Base-by-base conservation (phyloP, 441 rosid species). In the Erodium chrysanthum region DNA sequence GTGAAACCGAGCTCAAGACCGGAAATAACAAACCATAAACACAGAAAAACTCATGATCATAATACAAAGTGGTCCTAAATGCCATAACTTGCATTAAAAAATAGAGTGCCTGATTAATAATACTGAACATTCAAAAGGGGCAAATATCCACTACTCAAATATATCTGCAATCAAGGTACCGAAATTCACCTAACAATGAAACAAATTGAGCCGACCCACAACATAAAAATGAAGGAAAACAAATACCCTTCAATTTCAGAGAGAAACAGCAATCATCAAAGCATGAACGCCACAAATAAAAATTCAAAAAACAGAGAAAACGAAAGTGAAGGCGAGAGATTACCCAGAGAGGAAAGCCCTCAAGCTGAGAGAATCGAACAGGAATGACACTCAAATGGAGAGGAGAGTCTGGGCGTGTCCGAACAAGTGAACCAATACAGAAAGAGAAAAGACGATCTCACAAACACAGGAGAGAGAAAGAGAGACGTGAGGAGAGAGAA, bases 401-500 rank as follows among this genome's bases (percentile, higher is more conserved):
- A 54, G 18, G 12, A 54, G 61, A 54, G 25, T 54, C 50, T 54
- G 50, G 22, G 27, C 25, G 58, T 50, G 58, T 50, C n/a, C n/a
- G 58, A 17, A 54, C 61, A 54, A 54, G 25, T 54, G 61, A 20
- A 54, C 11, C 61, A 54, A 44, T 44, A 44, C 50, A 44, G 50
- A 14, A 44, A 44, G 4, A 44, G 15, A 44, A 54, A 20, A 7
- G 50, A 44, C 50, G 50, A 33, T 33, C 40, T 33, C 40, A 44
- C 15, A 44, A 3, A 44, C 50, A 18, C 21, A 44, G 10, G 50
- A 17, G 23, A 54, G 23, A 54, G 61, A 54, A 14, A 54, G 61
- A 54, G 60, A 54, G 60, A 20, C 61, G 61, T 54, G 61, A 54
- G 61, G 61, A 20, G 61, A 54, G 61, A 54, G 61, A 54, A 54